A percentile compares a stretch with the other conserved stretches of the same genome.
Conservation (phyloP, 2,329 filamentous ascomycete species). For the Monilinia polystroma region DNA sequence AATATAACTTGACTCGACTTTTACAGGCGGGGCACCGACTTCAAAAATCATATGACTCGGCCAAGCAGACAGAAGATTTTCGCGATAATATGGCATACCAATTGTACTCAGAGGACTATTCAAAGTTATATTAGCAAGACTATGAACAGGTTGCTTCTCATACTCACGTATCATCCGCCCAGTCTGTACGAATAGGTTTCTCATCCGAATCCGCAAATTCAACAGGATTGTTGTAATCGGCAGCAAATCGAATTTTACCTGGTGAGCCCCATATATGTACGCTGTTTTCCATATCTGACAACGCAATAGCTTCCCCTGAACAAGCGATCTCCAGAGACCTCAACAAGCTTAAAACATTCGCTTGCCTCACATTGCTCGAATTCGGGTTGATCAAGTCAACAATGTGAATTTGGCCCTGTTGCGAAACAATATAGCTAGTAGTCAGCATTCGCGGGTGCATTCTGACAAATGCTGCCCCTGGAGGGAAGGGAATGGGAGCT, state of each 20-base stretch:
- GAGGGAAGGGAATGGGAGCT: slow-evolving; percentile 87
- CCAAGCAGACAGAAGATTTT: slow-evolving; percentile 84
- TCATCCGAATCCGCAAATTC: slow-evolving; percentile 62
- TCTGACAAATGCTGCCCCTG: slow-evolving; percentile 88
- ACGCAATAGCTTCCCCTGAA: slow-evolving; percentile 67
- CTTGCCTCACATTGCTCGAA: slow-evolving; percentile 65
- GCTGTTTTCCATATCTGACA: slow-evolving; percentile 63
- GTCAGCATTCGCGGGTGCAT: slow-evolving; percentile 97
- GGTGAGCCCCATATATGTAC: slow-evolving; percentile 71
- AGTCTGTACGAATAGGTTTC: slow-evolving; percentile 52
- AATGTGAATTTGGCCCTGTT: slow-evolving; percentile 90
- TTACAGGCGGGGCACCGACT: slow-evolving; percentile 76
- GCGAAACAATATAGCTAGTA: slow-evolving; percentile 89
- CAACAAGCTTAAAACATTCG: slow-evolving; percentile 60
- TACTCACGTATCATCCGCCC: slow-evolving; percentile 67
- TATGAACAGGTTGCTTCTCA: neutral
- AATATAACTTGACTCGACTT: slow-evolving; percentile 70
- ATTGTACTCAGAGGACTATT: slow-evolving; percentile 74
- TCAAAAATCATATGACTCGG: slow-evolving; percentile 81
- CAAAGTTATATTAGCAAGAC: slow-evolving; percentile 1
- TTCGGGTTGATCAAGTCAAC: slow-evolving; percentile 84
- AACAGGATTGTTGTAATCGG: slow-evolving; percentile 65
- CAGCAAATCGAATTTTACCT: slow-evolving; percentile 67
- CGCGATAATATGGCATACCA: slow-evolving; percentile 92
- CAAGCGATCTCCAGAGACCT: slow-evolving; percentile 66